Base-by-base conservation (phyloP, 257 asterid species). In the Salvia rosmarinus region DNA sequence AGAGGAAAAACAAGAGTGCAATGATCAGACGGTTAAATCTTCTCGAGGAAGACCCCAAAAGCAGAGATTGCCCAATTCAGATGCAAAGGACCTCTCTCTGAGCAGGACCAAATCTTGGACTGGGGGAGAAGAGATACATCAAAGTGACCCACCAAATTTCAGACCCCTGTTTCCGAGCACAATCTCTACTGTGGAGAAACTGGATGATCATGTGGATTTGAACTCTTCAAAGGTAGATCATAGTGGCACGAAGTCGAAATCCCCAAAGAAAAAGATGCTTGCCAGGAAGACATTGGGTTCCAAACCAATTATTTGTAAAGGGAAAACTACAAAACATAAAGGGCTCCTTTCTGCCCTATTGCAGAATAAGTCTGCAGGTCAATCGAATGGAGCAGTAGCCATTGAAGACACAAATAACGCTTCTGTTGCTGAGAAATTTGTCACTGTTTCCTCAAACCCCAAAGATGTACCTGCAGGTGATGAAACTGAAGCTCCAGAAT, bases 271-370 rank as follows among this genome's bases (percentile, higher is more conserved):
- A 70, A 88, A 83, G 78, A 68, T 70, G 77, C 79, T 81, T 71
- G 77, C 79, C 43, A 86, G 68, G 78, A 89, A 86, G 79, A 82
- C 86, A 30, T 61, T 80, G 80, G 92, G 87, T 42, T 80, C 93
- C 21, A 79, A 80, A 72, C 84, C 83, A 46, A 68, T 74, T 49
- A 30, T 71, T 34, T 61, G 74, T 57, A 84, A 80, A 75, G 88
- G 76, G 76, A 80, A 59, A 28, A 59, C 75, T 9, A 35, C 60
- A 43, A 81, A 82, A 73, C 75, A 62, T 52, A 85, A 86, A 80
- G 92, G 88, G 46, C 64, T 86, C 11, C 52, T 76, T 37, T 67
- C 74, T 74, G 68, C 76, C 8, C 76, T 43, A 13, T 55, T 54
- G 19, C 64, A 49, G 73, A 69, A 64, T 70, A 82, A 71, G 67